These are phyloP conservation scores for Pterulicium gracile DNA, from an alignment of 1,284 basidiomycete species.

Conservation along the genomic window DNA sequence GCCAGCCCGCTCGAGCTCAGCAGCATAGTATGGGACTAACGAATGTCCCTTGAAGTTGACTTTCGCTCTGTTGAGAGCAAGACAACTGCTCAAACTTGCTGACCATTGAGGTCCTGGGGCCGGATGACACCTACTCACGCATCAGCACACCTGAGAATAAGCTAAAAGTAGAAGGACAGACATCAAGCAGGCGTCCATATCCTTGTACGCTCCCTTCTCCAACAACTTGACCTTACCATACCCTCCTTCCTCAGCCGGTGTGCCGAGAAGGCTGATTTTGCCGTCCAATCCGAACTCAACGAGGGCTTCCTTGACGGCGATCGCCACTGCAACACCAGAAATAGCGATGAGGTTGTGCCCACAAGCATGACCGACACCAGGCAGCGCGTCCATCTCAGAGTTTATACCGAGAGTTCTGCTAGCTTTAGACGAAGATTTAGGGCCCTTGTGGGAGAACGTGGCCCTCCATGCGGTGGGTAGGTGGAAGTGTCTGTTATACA, in stretches of 20 bases:
- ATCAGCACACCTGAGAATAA: background rate
- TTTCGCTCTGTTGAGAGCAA: conserved; percentile 37
- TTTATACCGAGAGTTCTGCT: conserved; percentile 59
- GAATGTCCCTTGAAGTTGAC: conserved; percentile 51
- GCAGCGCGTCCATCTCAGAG: conserved; percentile 62
- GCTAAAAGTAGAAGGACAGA: conserved; percentile 17
- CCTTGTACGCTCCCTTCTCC: conserved; percentile 52
- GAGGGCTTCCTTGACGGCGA: conserved; percentile 48
- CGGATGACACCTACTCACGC: conserved; percentile 44
- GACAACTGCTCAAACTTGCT: conserved; percentile 38
- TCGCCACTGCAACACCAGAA: conserved; percentile 55
- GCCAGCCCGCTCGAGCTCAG: background rate
- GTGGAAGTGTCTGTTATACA: conserved; percentile 30
- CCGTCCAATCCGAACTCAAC: conserved; percentile 48
- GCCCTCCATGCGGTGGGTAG: conserved; percentile 67
- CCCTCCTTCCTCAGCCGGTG: conserved; percentile 74
- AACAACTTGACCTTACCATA: conserved; percentile 57
- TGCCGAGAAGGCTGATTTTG: conserved; percentile 63
- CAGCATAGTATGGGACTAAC: conserved; percentile 22
- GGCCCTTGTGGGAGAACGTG: conserved; percentile 30
- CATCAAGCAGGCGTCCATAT: conserved; percentile 62
- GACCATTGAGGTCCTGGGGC: conserved; percentile 46
- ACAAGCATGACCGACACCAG: conserved; percentile 62
- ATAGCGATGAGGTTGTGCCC: conserved; percentile 76
- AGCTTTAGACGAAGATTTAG: conserved; percentile 18